Evolutionary conservation across 768 basidiomycete species (phyloP), one percentile per base, ranked within the genome.

Genomic region (Boletus reticuloceps): DNA sequence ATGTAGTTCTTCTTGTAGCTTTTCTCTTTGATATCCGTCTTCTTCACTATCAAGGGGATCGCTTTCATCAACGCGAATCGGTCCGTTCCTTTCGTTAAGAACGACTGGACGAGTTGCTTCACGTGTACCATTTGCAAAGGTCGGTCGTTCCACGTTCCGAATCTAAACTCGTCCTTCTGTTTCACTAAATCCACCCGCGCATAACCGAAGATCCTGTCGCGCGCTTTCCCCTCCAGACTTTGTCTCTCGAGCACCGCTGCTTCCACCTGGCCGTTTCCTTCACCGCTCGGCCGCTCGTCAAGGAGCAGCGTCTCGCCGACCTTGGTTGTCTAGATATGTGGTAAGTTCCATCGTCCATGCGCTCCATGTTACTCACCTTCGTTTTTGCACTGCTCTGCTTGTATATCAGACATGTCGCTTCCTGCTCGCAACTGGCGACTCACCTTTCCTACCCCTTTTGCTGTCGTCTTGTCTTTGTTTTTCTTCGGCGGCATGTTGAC

Each of bases 211-310:
- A 50, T 32, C 3, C 31, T 14, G 13, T 42, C 10, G 1, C 13
- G 19, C 2, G 11, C 19, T 11, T 20, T 5, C 2, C 1, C 4
- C 1, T 41, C 40, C 3, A 41, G 12, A 1, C 3, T 11, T 1
- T 12, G 20, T 20, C 22, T 22, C 1, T 13, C 4, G 1, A 1
- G 0, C 5, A 41, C 40, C 1, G 20, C 1, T 9, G 8, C 20
- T 22, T 41, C 20, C 0, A 41, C 4, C 20, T 12, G 12, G 1
- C 40, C 11, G 6, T 3, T 7, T 27, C 25, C 25, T 6, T 6
- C 25, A 27, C 6, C 3, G 6, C 25, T 27, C 3, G 6, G 1
- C 3, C 6, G 25, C 6, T 27, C 25, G 3, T 27, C 6, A 7
- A 27, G 25, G 1, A 27, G 5, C 25, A 7, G 25, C 6, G 20